Conservation (phyloP, 2,329 filamentous ascomycete genomes). For the Dactylonectria estremocensis region DNA sequence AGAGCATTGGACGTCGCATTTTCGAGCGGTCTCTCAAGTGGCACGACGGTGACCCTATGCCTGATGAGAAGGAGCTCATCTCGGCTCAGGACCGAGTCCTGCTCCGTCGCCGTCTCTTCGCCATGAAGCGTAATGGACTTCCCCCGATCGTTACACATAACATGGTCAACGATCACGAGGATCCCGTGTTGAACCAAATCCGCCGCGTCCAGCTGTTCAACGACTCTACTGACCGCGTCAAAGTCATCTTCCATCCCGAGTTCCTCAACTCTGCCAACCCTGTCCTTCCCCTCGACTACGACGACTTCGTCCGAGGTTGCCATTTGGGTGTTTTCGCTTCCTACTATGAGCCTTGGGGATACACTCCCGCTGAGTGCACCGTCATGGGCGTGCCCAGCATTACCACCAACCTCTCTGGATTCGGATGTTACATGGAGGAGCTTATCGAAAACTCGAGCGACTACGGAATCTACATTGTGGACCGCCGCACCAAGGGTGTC, state of each 20-base stretch:
- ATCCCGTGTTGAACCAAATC: constrained; percentile 96
- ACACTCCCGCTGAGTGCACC: constrained; percentile 97
- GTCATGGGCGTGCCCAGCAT: constrained; percentile 99
- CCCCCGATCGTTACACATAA: constrained; percentile 99
- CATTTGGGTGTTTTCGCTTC: constrained; percentile 96
- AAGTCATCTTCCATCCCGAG: constrained; percentile 98
- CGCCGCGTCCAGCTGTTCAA: constrained; percentile 98
- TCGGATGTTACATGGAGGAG: constrained; percentile 99
- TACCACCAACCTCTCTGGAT: constrained; percentile 97
- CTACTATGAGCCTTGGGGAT: constrained; percentile 99
- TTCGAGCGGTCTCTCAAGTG: constrained; percentile 96
- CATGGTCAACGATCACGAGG: constrained; percentile 94
- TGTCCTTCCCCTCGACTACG: constrained; percentile 95
- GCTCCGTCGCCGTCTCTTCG: constrained; percentile 90
- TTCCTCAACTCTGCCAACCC: constrained; percentile 97
- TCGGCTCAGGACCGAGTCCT: constrained; percentile 93
- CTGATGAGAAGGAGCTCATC: constrained; percentile 97
- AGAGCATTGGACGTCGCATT: constrained; percentile 91
- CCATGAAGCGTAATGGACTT: constrained; percentile 92
- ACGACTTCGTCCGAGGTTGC: constrained; percentile 97
- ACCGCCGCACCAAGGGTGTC: constrained; percentile 93
- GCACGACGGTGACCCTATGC: constrained; percentile 94
- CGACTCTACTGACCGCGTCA: constrained; percentile 93
- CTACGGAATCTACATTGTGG: constrained; percentile 99
- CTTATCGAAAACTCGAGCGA: constrained; percentile 97